Percentiles rank a stretch among this genome's conserved stretches.
Evolutionary conservation across 805 yeast genomes (phyloP).

Genomic region (Kurtzmaniella cleridarum): DNA sequence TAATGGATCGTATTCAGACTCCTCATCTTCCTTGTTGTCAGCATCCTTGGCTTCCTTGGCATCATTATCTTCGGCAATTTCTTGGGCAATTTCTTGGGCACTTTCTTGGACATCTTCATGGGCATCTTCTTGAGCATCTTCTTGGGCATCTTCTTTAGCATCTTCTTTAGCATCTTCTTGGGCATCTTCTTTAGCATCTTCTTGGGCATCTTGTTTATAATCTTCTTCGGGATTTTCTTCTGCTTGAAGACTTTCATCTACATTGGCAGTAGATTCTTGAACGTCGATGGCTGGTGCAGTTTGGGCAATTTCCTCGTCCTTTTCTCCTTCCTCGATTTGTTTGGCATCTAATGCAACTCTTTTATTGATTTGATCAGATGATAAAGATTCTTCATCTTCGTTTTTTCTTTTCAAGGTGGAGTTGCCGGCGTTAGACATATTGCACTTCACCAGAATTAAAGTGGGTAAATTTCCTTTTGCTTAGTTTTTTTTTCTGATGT

Average conservation of each 20-base stretch:
- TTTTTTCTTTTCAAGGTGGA: slow-evolving; percentile 60
- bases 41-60: no score
- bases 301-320: slow-evolving; percentile 35
- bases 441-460: not conserved
- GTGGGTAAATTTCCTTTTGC: no score
- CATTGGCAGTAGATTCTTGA: slow-evolving; percentile 1
- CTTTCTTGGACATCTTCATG: no score
- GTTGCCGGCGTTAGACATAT: slow-evolving; percentile 9
- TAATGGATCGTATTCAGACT: no score
- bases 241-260: not conserved
- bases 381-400: slow-evolving; percentile 45
- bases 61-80: no score
- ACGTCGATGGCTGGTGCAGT: slow-evolving; percentile 34
- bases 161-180: not conserved
- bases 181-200: not conserved
- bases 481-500: no score
- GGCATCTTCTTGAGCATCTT: slow-evolving; percentile 4
- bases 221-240: slow-evolving; percentile 2
- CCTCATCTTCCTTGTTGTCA: no score
- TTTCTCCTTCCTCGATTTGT: slow-evolving; percentile 39
- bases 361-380: slow-evolving; percentile 50
- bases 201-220: not conserved
- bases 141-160: not conserved
- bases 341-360: slow-evolving; percentile 70
- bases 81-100: no score